Percentiles rank a stretch among this genome's conserved stretches.
These are phyloP conservation scores for Plasmodium reichenowi DNA, from an alignment of 169 alveolate genomes.

Conservation along the genomic window DNA sequence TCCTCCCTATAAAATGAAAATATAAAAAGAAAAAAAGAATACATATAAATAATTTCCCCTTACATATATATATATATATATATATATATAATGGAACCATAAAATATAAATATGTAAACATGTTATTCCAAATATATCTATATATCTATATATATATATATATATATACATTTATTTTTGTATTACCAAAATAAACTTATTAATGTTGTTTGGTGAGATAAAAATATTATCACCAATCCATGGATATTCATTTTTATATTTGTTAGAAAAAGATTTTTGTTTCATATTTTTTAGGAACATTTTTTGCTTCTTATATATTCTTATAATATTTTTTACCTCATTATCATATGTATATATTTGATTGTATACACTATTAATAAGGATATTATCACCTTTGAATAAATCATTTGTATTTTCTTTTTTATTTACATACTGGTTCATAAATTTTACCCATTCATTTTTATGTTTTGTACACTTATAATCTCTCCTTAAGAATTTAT, in stretches of 20 bases:
- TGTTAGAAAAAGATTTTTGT: constrained; percentile 15
- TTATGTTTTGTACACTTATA: constrained; percentile 51
- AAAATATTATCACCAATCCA: constrained; percentile 59
- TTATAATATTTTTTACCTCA: constrained; percentile 33
- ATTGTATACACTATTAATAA: constrained; percentile 40
- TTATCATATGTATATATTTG: constrained; percentile 34
- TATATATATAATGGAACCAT: background rate
- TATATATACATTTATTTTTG: too few relatives aligned
- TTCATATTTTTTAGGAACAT: constrained; percentile 30
- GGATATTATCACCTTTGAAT: constrained; percentile 7
- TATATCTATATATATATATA: too few relatives aligned
- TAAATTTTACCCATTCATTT: constrained; percentile 43
- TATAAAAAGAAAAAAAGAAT: background rate
- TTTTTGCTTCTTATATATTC: constrained; percentile 39
- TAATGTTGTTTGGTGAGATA: constrained; percentile 35
- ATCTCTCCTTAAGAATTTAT: constrained; percentile 48
- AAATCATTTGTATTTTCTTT: constrained; percentile 16
- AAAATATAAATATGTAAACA: background rate
- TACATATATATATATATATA: constrained; percentile 2
- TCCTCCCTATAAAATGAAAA: constrained; percentile 35
- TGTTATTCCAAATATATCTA: background rate
- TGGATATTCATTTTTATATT: constrained; percentile 55
- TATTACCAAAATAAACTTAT: constrained; percentile 38
- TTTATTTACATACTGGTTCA: constrained; percentile 31
- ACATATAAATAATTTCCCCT: background rate